Percentiles rank a stretch among this genome's conserved stretches.
These are phyloP conservation scores for Lichina pygmaea DNA, from an alignment of 495 filamentous ascomycete genomes.

Conservation along the genomic window DNA sequence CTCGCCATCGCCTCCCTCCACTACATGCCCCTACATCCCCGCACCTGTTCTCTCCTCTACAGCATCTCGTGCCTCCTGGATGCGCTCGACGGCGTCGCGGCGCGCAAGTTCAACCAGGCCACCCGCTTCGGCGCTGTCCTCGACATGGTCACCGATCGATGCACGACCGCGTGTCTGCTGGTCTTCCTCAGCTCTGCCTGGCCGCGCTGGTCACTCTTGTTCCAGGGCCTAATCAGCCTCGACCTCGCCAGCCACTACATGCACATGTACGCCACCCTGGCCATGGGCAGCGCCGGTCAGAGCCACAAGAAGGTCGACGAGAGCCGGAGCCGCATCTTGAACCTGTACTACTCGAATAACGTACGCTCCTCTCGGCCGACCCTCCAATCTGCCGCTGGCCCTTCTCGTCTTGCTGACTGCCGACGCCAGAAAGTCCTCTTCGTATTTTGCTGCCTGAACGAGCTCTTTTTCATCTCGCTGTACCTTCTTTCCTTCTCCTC, in stretches of 20 bases:
- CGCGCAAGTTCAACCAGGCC: conserved; percentile 65
- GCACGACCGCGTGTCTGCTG: conserved; percentile 79
- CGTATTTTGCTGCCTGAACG: conserved; percentile 69
- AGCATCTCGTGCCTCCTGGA: conserved; percentile 80
- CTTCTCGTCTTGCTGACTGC: conserved; percentile 1
- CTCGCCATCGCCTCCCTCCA: conserved; percentile 81
- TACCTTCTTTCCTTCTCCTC: conserved; percentile 95
- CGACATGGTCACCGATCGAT: conserved; percentile 93
- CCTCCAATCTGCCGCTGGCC: not conserved
- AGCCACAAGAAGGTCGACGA: conserved; percentile 90
- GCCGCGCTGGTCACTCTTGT: conserved; percentile 73
- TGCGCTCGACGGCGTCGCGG: conserved; percentile 76
- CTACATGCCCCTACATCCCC: conserved; percentile 93
- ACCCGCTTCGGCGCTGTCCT: conserved; percentile 87
- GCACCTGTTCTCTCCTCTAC: conserved; percentile 81
- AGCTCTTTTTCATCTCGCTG: conserved; percentile 88
- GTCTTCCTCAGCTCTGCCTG: conserved; percentile 83
- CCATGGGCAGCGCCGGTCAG: conserved; percentile 47
- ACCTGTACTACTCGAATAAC: conserved; percentile 90
- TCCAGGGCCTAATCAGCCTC: conserved; percentile 74
- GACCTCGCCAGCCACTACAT: conserved; percentile 93
- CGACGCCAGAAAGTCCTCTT: conserved; percentile 58
- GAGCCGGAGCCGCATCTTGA: conserved; percentile 50
- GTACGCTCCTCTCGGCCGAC: conserved; percentile 18
- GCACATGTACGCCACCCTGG: conserved; percentile 86